These are phyloP conservation scores for Funneliformis mosseae DNA, from an alignment of 192 early-diverging fungal species.

Conservation along the genomic window DNA sequence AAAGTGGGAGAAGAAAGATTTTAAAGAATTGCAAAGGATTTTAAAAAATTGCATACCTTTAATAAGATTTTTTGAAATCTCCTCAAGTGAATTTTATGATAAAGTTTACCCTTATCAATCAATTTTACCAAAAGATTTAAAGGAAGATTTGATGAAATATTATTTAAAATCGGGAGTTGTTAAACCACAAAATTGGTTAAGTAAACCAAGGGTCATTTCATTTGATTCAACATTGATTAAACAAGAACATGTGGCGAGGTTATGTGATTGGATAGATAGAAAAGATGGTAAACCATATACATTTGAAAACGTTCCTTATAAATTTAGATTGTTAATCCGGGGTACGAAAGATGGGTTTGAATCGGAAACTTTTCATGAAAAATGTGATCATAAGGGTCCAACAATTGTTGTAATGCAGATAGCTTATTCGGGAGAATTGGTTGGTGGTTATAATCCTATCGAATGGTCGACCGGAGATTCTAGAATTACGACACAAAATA, in stretches of 20 bases:
- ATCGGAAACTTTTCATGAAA: conserved; percentile 12
- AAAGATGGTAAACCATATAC: conserved; percentile 16
- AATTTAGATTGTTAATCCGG: conserved; percentile 21
- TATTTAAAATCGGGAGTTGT: not conserved
- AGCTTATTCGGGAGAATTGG: not conserved
- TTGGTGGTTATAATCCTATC: conserved; percentile 35
- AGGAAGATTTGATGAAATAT: conserved; percentile 8
- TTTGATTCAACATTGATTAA: conserved; percentile 28
- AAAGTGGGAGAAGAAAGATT: conserved; percentile 21
- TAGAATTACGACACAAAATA: conserved; percentile 17
- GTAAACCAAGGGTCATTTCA: not conserved
- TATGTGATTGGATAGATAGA: conserved; percentile 27
- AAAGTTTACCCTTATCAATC: conserved; percentile 20
- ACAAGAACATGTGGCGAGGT: not conserved
- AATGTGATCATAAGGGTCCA: conserved; percentile 33
- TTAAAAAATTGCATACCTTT: conserved; percentile 20
- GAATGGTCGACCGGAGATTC: conserved; percentile 1
- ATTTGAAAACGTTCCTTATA: conserved; percentile 18
- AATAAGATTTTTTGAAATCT: conserved; percentile 19
- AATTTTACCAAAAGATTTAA: conserved; percentile 7
- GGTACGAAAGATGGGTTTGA: conserved; percentile 21
- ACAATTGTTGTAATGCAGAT: conserved; percentile 23
- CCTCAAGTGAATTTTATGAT: conserved; percentile 24
- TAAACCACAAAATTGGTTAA: not conserved
- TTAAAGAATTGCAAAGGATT: conserved; percentile 5